Evolutionary conservation across 257 asterid species (phyloP), one percentile per base, ranked within the genome.

Genomic region (Penstemon eatonii): DNA sequence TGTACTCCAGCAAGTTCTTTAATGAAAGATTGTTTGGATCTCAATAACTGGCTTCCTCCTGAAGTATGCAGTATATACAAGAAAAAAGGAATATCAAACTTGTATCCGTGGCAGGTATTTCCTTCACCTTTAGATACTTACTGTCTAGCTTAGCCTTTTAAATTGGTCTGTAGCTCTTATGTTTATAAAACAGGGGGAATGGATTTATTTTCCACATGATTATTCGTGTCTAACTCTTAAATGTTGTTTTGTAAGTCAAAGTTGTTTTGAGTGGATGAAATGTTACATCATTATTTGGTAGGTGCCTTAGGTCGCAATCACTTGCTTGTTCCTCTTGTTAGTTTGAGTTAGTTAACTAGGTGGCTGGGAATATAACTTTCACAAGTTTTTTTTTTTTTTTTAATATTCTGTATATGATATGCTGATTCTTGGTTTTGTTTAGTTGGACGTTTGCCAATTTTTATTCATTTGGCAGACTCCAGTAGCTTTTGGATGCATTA

Each of bases 31-130:
- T 73, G 69, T 65, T 81, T 86, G 80, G 94, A 89, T 77, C 88
- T 93, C 69, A 83, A 67, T 76, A 81, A 78, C 75, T 93, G 95
- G 99, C 94, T 93, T 63, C 99, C 99, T 71, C 82, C 76, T 79
- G 97, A 93, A 79, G 77, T 93, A 73, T 93, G 97, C 84, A 82
- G 69, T 72, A 73, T 82, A 49, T 93, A 90, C 84, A 81, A 69
- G 85, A 87, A 85, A 89, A 88, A 82, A 75, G 97, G 99, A 56
- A 87, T 93, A 74, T 70, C 89, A 45, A 87, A 86, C 78, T 71
- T 93, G 80, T 93, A 90, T 76, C 82, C 86, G 1, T 93, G 99
- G 99, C 99, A 93, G 97, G 99, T 90, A 82, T 43, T 13, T 63
- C 12, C 18, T 56, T 69, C 63, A 38, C 65, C 69, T 63, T 74